A percentile compares a stretch with the other conserved stretches of the same genome.
Conservation (phyloP, 495 filamentous ascomycete genomes). For the Xylaria telfairii region DNA sequence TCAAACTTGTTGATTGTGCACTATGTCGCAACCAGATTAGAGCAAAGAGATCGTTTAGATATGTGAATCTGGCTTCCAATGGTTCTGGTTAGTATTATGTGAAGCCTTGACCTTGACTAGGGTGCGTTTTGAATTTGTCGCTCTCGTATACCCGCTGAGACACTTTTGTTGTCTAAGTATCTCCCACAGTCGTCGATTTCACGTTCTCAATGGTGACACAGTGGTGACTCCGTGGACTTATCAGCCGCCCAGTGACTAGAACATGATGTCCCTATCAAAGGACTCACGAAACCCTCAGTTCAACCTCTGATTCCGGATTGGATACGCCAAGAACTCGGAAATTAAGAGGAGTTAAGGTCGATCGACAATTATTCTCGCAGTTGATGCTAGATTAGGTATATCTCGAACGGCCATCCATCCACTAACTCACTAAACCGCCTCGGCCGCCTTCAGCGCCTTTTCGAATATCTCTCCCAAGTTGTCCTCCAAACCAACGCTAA, state of each 20-base stretch:
- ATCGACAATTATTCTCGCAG: background rate
- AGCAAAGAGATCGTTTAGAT: background rate
- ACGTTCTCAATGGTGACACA: background rate
- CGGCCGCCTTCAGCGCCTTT: slow-evolving; percentile 55
- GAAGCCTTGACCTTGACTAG: background rate
- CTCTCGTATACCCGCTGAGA: background rate
- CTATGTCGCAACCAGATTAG: background rate
- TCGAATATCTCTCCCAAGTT: slow-evolving; percentile 61
- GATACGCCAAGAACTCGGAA: background rate
- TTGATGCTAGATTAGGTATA: slow-evolving; percentile 12
- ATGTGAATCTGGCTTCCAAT: background rate
- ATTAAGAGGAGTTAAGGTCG: background rate
- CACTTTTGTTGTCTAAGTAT: background rate
- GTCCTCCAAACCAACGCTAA: slow-evolving; percentile 90
- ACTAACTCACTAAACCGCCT: slow-evolving; percentile 31
- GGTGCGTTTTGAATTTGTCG: background rate
- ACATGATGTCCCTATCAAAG: background rate
- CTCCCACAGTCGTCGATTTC: background rate
- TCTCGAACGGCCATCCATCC: background rate
- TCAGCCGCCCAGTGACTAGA: background rate
- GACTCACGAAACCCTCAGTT: background rate
- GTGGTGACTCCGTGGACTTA: background rate
- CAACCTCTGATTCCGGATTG: background rate
- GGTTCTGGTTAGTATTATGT: background rate
- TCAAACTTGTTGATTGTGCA: background rate